Evolutionary conservation across 2,329 filamentous ascomycete genomes (phyloP).

Genomic region (Sphaerulina vaccinii): DNA sequence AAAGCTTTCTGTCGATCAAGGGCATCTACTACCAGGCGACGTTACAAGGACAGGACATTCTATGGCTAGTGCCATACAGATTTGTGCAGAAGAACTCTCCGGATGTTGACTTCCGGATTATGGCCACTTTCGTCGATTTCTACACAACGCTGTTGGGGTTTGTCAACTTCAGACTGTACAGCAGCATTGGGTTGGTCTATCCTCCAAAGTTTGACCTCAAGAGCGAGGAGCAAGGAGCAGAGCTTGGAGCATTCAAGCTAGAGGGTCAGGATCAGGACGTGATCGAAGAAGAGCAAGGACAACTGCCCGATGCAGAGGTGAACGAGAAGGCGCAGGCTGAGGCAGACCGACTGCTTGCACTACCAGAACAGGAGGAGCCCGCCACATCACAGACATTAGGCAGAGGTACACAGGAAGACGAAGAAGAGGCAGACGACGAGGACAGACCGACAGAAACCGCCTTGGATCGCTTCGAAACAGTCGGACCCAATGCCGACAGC

Average conservation of each 20-base stretch:
- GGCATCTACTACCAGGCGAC: slow-evolving; percentile 99
- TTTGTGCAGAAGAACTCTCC: slow-evolving; percentile 94
- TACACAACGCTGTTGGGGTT: slow-evolving; percentile 96
- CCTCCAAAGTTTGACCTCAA: slow-evolving; percentile 87
- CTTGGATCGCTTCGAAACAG: slow-evolving; percentile 89
- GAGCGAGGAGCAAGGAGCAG: slow-evolving; percentile 86
- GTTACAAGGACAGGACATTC: slow-evolving; percentile 92
- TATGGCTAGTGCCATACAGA: slow-evolving; percentile 96
- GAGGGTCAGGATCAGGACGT: slow-evolving; percentile 65
- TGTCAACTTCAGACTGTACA: slow-evolving; percentile 94
- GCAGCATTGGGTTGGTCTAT: slow-evolving; percentile 85
- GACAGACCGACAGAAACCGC: slow-evolving; percentile 38
- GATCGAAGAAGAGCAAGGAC: slow-evolving; percentile 30
- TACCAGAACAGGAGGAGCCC: slow-evolving; percentile 38
- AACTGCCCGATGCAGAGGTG: slow-evolving; percentile 29
- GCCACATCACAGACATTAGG: slow-evolving; percentile 39
- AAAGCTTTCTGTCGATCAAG: slow-evolving; percentile 98
- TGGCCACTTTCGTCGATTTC: slow-evolving; percentile 98
- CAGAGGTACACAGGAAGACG: slow-evolving; percentile 28
- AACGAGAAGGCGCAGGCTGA: slow-evolving; percentile 49
- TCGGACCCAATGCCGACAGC: slow-evolving; percentile 78
- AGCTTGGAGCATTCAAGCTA: slow-evolving; percentile 85
- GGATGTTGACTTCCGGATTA: slow-evolving; percentile 97
- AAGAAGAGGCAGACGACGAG: slow-evolving; percentile 27
- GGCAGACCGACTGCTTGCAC: slow-evolving; percentile 46